A percentile compares a stretch with the other conserved stretches of the same genome.
Conservation (phyloP, 2,329 filamentous ascomycete species). For the Colletotrichum lindemuthianum region DNA sequence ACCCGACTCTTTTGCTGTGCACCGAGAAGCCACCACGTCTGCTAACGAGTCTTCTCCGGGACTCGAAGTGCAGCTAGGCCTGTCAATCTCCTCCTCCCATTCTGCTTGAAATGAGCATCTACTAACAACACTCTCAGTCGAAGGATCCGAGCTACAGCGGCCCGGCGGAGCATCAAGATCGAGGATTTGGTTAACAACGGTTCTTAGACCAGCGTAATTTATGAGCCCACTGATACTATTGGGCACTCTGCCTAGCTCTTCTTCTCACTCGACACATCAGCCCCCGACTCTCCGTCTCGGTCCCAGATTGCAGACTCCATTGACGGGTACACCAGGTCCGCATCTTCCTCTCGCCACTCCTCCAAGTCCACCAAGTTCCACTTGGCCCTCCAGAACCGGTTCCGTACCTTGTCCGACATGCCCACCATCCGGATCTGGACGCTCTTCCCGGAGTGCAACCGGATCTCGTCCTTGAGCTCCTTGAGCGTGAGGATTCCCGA, state of each 20-base stretch:
- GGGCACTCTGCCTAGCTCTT: background rate
- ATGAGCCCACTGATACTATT: background rate
- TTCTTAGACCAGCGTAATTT: too few species aligned
- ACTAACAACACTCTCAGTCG: too few species aligned
- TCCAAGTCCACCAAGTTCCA: conserved; percentile 43
- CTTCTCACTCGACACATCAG: conserved; percentile 18
- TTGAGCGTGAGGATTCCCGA: conserved; percentile 62
- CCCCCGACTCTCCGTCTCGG: conserved; percentile 25
- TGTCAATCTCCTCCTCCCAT: too few species aligned
- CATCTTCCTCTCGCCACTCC: conserved; percentile 32
- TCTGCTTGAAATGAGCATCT: too few species aligned
- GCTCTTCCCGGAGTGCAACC: conserved; percentile 57
- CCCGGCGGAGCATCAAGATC: too few species aligned
- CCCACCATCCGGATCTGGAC: conserved; percentile 61
- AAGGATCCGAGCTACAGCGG: too few species aligned
- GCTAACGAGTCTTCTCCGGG: too few species aligned
- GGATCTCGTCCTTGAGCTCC: conserved; percentile 59
- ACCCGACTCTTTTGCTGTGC: too few species aligned
- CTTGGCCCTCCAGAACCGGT: conserved; percentile 51
- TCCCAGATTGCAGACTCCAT: conserved; percentile 34
- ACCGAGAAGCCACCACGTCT: too few species aligned
- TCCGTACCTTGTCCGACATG: conserved; percentile 53
- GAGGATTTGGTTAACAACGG: too few species aligned
- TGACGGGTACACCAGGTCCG: conserved; percentile 30
- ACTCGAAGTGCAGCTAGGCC: too few species aligned